phyloP scores from a whole-genome alignment of 179 eudicot species.

The Vitellaria paradoxa region DNA sequence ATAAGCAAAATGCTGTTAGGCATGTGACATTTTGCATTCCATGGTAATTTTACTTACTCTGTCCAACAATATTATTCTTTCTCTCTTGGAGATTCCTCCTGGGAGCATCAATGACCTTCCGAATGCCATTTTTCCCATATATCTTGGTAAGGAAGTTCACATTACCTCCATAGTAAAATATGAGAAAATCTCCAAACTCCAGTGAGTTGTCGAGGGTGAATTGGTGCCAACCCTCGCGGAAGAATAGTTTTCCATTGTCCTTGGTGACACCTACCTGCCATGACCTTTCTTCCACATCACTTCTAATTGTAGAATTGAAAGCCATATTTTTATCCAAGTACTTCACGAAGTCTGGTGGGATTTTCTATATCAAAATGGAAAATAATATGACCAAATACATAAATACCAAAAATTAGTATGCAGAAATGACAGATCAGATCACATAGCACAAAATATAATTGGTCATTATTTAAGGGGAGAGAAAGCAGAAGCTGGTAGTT shows the following conservation, averaged over 20 bases:
- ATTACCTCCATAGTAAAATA: slow-evolving; percentile 15
- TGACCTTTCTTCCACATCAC: not conserved
- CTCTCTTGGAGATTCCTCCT: not conserved
- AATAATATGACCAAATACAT: not conserved
- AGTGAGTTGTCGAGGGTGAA: slow-evolving; percentile 15
- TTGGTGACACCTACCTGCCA: slow-evolving; percentile 19
- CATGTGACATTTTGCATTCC: too few relatives aligned
- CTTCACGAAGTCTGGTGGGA: slow-evolving; percentile 20
- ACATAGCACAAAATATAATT: too few relatives aligned
- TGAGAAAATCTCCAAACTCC: slow-evolving; percentile 21
- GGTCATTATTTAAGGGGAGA: too few relatives aligned
- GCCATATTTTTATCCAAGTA: not conserved
- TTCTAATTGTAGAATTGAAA: slow-evolving; percentile 10
- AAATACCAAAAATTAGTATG: not conserved
- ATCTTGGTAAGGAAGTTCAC: slow-evolving; percentile 10
- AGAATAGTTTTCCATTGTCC: slow-evolving; percentile 1
- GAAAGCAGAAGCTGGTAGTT: too few relatives aligned
- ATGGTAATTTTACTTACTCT: too few relatives aligned
- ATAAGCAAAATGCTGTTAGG: not conserved
- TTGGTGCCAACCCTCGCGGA: slow-evolving; percentile 21
- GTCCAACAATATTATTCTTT: not conserved
- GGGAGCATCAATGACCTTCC: not conserved
- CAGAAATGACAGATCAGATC: too few relatives aligned
- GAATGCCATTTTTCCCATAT: slow-evolving; percentile 16
- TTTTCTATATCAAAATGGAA: not conserved